phyloP scores from a whole-genome alignment of 305 asterid genomes.

The Fraxinus floribunda region DNA sequence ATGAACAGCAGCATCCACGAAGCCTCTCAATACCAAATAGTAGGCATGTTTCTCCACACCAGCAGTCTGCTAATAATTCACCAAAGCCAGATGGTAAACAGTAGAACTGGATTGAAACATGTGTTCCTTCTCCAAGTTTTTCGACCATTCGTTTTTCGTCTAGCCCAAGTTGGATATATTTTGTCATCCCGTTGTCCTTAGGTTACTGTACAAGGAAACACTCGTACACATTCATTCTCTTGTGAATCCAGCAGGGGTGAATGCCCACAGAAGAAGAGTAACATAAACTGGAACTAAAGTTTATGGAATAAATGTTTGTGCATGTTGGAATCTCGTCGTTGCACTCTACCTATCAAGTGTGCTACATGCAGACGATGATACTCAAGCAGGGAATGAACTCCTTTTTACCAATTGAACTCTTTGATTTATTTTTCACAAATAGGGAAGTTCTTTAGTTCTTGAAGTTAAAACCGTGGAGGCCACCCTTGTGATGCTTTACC shows the following conservation, averaged over 20 bases:
- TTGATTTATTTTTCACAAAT: not conserved
- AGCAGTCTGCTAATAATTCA: constrained; percentile 63
- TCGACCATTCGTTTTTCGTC: constrained; percentile 31
- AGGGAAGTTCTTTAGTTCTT: not conserved
- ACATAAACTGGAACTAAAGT: constrained; percentile 36
- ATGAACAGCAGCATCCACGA: constrained; percentile 69
- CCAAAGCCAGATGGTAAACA: constrained; percentile 75
- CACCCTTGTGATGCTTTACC: not conserved
- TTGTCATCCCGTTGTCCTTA: constrained; percentile 25
- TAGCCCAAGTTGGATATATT: constrained; percentile 25
- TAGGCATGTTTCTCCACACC: constrained; percentile 68
- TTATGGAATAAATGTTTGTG: constrained; percentile 30
- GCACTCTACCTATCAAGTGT: not conserved
- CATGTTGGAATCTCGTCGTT: constrained; percentile 13
- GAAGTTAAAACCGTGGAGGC: not conserved
- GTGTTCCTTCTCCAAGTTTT: constrained; percentile 16
- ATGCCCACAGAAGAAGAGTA: constrained; percentile 37
- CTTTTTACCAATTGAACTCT: not conserved
- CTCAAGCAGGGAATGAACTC: not conserved
- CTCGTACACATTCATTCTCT: constrained; percentile 21
- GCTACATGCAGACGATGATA: not conserved
- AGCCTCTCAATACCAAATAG: constrained; percentile 75
- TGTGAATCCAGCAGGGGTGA: constrained; percentile 28
- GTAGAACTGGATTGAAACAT: constrained; percentile 29
- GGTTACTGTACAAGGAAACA: constrained; percentile 28